Evolutionary conservation across 1,139 yeast genomes (phyloP), one percentile per base, ranked within the genome.

Genomic region (Candida pseudoviswanathii): DNA sequence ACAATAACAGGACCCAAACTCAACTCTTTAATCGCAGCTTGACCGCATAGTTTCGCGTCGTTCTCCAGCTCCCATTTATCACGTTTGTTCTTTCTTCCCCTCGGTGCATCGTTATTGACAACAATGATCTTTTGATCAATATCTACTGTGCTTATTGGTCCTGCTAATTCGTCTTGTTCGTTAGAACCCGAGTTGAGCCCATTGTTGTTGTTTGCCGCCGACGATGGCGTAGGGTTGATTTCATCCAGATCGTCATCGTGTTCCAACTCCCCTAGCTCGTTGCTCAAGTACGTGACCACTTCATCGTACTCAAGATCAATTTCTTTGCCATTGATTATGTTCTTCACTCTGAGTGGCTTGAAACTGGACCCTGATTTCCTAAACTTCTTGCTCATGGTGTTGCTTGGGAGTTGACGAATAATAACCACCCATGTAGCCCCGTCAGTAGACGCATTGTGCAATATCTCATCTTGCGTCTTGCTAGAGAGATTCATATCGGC

Each of bases 11-110:
- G 90, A 0, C 94, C 85, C 27, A 70, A 66, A 0, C 84, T 75
- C 46, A 92, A 64, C 8, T 73, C 77, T 51, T 78, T 76, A 41
- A 89, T 65, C 44, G 86, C 74, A 4, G 71, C 65, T 1, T 80
- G 77, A 0, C 89, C 78, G 0, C 89, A 86, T 41, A 78, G 75
- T 54, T 80, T 78, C 0, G 96, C 83, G 51, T 81, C 85, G 53
- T 87, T 91, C 54, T 89, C 96, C 41, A 84, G 68, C 41, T 85
- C 85, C 95, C 96, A 88, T 58, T 82, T 82, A 50, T 88, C 94
- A 61, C 86, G 84, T 64, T 87, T 86, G 53, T 85, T 89, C 63
- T 87, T 89, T 50, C 83, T 73, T 39, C 86, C 86, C 57, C 85
- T 73, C 0, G 87, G 86, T 1, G 94, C 92, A 57, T 84, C 85